phyloP scores from a whole-genome alignment of 805 yeast species.

The Maudiozyma turicensis region DNA sequence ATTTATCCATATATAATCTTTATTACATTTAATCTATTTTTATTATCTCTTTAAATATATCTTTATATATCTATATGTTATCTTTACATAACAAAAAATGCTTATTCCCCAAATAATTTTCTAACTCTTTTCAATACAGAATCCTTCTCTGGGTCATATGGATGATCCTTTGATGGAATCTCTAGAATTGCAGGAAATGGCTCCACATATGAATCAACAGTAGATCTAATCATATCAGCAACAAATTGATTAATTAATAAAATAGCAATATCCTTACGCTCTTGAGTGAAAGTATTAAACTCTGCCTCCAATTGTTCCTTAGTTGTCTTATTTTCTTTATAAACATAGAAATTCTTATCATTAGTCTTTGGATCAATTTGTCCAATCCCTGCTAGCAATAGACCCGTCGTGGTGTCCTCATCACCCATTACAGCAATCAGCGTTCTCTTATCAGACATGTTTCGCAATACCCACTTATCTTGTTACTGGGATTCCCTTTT shows the following conservation, averaged over 20 bases:
- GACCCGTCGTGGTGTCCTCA: slow-evolving; percentile 94
- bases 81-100: background rate
- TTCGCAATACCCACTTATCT: background rate
- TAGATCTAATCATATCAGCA: slow-evolving; percentile 79
- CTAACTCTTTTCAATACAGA: slow-evolving; percentile 89
- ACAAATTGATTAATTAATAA: slow-evolving; percentile 87
- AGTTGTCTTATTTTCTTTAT: slow-evolving; percentile 70
- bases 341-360: slow-evolving; percentile 66
- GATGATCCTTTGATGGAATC: slow-evolving; percentile 97
- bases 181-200: slow-evolving; percentile 96
- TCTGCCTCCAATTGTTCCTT: slow-evolving; percentile 65
- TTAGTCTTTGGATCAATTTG: slow-evolving; percentile 48
- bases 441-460: slow-evolving; percentile 47
- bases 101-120: slow-evolving; percentile 83
- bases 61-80: background rate
- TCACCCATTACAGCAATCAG: slow-evolving; percentile 93
- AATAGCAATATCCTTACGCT: slow-evolving; percentile 85
- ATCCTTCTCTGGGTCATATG: slow-evolving; percentile 97
- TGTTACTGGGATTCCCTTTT: too few relatives aligned
- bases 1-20: background rate
- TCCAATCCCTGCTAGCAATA: slow-evolving; percentile 91
- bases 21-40: background rate
- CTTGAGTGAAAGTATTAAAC: slow-evolving; percentile 63
- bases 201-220: slow-evolving; percentile 72
- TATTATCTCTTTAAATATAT: slow-evolving; percentile 27